Base-by-base conservation (phyloP, 495 filamentous ascomycete genomes). In the Penicillium simplicissimum region DNA sequence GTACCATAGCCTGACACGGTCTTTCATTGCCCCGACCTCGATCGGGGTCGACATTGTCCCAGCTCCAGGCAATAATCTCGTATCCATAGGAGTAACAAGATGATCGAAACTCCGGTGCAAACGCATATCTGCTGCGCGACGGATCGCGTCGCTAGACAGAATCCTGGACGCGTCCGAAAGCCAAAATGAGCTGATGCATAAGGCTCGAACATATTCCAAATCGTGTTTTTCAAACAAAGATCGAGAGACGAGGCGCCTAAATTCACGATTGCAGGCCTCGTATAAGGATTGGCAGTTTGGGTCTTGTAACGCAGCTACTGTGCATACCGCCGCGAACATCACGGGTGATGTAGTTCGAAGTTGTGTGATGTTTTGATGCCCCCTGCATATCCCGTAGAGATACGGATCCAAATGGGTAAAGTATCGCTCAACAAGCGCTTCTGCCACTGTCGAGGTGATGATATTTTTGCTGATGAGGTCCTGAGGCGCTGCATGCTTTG, bases 111-210 rank as follows among this genome's bases (percentile, higher is more conserved):
- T 67, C 21, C 68, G 72, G 61, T 77, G 76, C 7, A 81, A 62
- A 28, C 75, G 68, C 55, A 80, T 69, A 52, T 80, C 79, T 0
- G 75, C 78, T 21, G 76, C 74, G 0, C 78, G 76, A 5, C 79
- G 75, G 14, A 81, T 72, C 13, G 79, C 79, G 55, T 76, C 69
- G 11, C 77, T 77, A 11, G 72, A 73, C 3, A 78, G 61, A 9
- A 74, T 79, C 68, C 79, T 75, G 9, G 74, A 76, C 2, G 79
- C 71, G 40, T 76, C 76, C 1, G 71, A 69, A 34, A 81, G 63
- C 79, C 79, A 81, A 62, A 79, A 81, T 0, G 76, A 75, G 4
- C 70, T 76, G 19, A 79, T 74, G 36, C 71, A 75, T 25, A 81
- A 58, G 2, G 74, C 79, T 0, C 77, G 73, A 11, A 81, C 62